These are phyloP conservation scores for Clavispora fructus DNA, from an alignment of 805 yeast species.

Conservation along the genomic window DNA sequence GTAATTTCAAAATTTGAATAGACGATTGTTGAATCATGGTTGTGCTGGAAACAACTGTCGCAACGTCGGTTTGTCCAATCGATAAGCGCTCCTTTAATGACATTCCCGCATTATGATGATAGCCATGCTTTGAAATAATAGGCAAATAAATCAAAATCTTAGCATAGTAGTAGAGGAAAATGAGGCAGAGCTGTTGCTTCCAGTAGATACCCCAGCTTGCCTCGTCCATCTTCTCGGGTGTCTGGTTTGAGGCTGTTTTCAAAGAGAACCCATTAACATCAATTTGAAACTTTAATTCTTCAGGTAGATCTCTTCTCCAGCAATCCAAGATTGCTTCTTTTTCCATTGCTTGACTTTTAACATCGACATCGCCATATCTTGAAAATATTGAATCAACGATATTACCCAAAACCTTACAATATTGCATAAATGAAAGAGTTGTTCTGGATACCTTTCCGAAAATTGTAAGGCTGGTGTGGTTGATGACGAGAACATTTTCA, in stretches of 20 bases:
- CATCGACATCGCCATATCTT: constrained; percentile 40
- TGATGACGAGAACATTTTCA: constrained; percentile 54
- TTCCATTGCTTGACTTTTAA: constrained; percentile 21
- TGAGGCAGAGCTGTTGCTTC: constrained; percentile 48
- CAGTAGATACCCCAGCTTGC: constrained; percentile 24
- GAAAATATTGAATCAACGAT: constrained; percentile 68
- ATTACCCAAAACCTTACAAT: constrained; percentile 66
- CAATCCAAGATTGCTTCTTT: constrained; percentile 66
- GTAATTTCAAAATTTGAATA: constrained; percentile 50
- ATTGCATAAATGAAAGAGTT: constrained; percentile 62
- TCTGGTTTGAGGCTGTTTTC: constrained; percentile 13
- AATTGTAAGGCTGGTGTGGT: constrained; percentile 53
- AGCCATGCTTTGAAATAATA: constrained; percentile 36
- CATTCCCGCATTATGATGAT: constrained; percentile 38
- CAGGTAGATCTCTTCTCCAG: constrained; percentile 73
- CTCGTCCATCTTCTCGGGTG: constrained; percentile 15
- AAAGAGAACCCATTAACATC: constrained; percentile 52
- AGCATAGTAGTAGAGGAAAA: constrained; percentile 41
- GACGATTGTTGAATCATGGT: constrained; percentile 67
- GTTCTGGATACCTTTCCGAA: constrained; percentile 66
- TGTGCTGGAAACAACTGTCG: constrained; percentile 45
- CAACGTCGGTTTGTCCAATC: constrained; percentile 32
- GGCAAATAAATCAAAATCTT: constrained; percentile 39
- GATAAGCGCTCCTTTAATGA: constrained; percentile 31
- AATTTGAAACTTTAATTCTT: constrained; percentile 54